Evolutionary conservation across 2,329 filamentous ascomycete genomes (phyloP), one percentile per base, ranked within the genome.

Genomic region (Nemania bipapillata): DNA sequence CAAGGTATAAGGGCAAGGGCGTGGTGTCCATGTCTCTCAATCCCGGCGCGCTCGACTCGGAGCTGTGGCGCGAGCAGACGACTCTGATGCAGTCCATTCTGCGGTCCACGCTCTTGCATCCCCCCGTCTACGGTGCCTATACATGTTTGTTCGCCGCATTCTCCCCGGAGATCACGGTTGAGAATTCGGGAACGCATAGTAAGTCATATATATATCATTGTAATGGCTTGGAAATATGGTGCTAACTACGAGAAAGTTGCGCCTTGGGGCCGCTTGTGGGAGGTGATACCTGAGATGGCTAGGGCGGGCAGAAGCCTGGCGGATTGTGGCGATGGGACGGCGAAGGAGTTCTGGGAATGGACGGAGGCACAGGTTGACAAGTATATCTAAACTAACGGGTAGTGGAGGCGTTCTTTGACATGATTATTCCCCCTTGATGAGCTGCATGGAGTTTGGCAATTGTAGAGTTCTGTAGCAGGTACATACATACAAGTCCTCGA

Each of bases 21-120:
- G 64, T 75, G 11, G 8, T 73, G 7, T 67, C 63, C 9, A 47
- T 74, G 50, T 42, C 71, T 22, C 52, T 70, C 68, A 62, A 73
- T 22, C 71, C 69, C 20, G 71, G 69, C 6, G 66, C 65, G 12
- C 45, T 73, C 3, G 54, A 66, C 40, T 68, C 69, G 8, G 71
- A 72, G 0, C 11, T 70, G 1, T 70, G 64, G 64, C 67, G 67
- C 40, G 64, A 67, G 40, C 64, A 67, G 42, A 3, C 5, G 1
- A 58, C 57, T n/a, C 12, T 57, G 9, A 37, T 53, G 17, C 42
- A 17, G 47, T 58, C 47, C 5, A 30, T 70, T 15, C 20, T 70
- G 11, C 68, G 58, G 9, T 49, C 30, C 7, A 62, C 68, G 5
- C 58, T 70, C 47, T 47, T 70, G 11, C 32, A 70, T 28, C 67